Evolutionary conservation across 768 basidiomycete genomes (phyloP).

Genomic region (Trametopsis cervina): DNA sequence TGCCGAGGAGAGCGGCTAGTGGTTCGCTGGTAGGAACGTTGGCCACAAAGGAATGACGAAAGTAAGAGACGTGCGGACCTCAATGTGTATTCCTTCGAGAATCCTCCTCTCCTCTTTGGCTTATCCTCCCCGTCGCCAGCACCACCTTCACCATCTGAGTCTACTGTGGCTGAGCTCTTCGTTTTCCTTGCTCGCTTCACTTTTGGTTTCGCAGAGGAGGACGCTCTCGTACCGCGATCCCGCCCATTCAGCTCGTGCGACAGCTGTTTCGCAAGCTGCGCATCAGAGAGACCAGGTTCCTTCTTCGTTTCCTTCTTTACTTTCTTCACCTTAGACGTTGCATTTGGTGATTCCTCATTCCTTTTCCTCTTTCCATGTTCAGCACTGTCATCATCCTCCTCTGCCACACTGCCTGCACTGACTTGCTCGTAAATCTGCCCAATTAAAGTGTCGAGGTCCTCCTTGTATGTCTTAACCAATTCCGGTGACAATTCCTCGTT

Average conservation of each 20-base stretch:
- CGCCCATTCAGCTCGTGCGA: constrained; percentile 37
- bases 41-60: neutral
- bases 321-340: constrained; percentile 20
- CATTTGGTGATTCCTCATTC: constrained; percentile 9
- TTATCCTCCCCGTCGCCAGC: constrained; percentile 27
- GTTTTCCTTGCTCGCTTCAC: constrained; percentile 26
- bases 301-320: constrained; percentile 17
- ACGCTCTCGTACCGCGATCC: constrained; percentile 22
- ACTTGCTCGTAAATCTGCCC: constrained; percentile 56
- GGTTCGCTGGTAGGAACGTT: constrained; percentile 45
- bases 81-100: constrained; percentile 68
- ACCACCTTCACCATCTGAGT: constrained; percentile 29
- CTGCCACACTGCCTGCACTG: constrained; percentile 24
- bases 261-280: constrained; percentile 37
- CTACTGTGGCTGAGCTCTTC: constrained; percentile 29
- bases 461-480: constrained; percentile 58
- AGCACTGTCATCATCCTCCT: constrained; percentile 15
- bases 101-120: constrained; percentile 58
- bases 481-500: constrained; percentile 50
- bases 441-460: constrained; percentile 65
- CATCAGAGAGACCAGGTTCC: constrained; percentile 29
- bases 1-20: constrained; percentile 61
- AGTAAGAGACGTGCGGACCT: constrained; percentile 40
- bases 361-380: constrained; percentile 17
- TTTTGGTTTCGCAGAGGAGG: constrained; percentile 8